A percentile compares a stretch with the other conserved stretches of the same genome.
These are phyloP conservation scores for Davidsoniella eucalypti DNA, from an alignment of 2,329 filamentous ascomycete species.

Conservation along the genomic window DNA sequence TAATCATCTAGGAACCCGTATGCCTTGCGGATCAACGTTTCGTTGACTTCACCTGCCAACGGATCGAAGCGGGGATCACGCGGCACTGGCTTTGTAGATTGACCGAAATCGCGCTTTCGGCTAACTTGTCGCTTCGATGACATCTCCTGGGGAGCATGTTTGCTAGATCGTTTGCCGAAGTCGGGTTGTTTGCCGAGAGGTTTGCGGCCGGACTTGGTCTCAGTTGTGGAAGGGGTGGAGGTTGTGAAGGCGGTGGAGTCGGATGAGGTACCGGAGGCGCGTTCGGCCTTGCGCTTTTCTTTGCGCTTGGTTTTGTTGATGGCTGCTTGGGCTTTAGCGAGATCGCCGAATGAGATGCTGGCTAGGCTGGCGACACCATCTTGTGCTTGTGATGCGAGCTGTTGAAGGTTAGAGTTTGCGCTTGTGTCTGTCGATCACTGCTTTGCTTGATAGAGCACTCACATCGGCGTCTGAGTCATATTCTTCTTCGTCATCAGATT, in stretches of 20 bases:
- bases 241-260: slow-evolving; percentile 16
- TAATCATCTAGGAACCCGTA: slow-evolving; percentile 86
- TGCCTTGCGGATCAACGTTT: slow-evolving; percentile 45
- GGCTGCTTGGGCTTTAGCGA: slow-evolving; percentile 69
- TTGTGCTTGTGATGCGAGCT: slow-evolving; percentile 1
- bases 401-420: background rate
- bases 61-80: slow-evolving; percentile 86
- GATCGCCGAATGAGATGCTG: slow-evolving; percentile 71
- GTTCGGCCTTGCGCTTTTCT: slow-evolving; percentile 16
- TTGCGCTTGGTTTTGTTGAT: slow-evolving; percentile 25
- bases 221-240: slow-evolving; percentile 22
- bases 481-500: slow-evolving; percentile 17
- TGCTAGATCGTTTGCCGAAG: slow-evolving; percentile 27
- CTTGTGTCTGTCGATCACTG: background rate
- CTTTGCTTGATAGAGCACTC: background rate
- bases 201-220: slow-evolving; percentile 19
- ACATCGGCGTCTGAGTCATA: slow-evolving; percentile 12
- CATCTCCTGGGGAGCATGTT: slow-evolving; percentile 76
- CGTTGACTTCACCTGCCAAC: slow-evolving; percentile 34
- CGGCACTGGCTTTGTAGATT: slow-evolving; percentile 36
- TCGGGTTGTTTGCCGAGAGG: background rate
- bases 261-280: slow-evolving; percentile 14
- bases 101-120: slow-evolving; percentile 52
- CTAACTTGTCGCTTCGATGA: slow-evolving; percentile 72
- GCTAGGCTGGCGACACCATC: slow-evolving; percentile 22